Evolutionary conservation across 2,329 filamentous ascomycete species (phyloP), one percentile per base, ranked within the genome.

Genomic region (Pseudogymnoascus sp.): DNA sequence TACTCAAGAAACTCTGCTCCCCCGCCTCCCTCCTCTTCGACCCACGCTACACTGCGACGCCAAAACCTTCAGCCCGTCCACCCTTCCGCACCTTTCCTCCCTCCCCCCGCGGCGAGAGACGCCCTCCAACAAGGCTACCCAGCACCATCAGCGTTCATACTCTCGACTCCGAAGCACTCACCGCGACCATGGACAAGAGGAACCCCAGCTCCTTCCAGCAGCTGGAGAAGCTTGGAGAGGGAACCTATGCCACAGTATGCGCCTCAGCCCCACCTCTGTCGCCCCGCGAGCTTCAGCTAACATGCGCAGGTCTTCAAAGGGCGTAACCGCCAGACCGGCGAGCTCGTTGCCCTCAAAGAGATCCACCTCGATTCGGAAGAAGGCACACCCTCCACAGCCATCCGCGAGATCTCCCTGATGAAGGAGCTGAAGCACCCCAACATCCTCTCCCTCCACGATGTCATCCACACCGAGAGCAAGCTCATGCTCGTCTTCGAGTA

Each of bases 371-470:
- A 99, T 75, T 96, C 90, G 58, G 94, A 99, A 79, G 94, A 99
- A 79, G 94, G 94, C 69, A 99, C 94, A 0, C 94, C 94, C 3
- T 95, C 90, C 59, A 99, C 94, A 0, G 94, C 94, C 54, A 99
- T 99, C 74, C 90, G 94, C 71, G 94, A 99, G 76, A 99, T 99
- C 70, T 97, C 92, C 1, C 82, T 99, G 62, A 97, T 99, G 94
- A 99, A 99, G 77, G 94, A 99, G 77, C 83, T 99, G 67, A 97
- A 97, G 77, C 94, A 99, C 76, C 92, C 97, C 74, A 97, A 97
- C 73, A 97, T 99, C 67, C 92, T 99, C 69, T 90, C 88, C 63
- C 86, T 99, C 4, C 91, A 97, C 81, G 94, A 99, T 81, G 94
- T 99, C 61, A 97, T 99, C 70, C 94, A 99, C 76, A 99, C 94